phyloP scores from a whole-genome alignment of 306 rosid genomes.

The Lathyrus oleraceus region DNA sequence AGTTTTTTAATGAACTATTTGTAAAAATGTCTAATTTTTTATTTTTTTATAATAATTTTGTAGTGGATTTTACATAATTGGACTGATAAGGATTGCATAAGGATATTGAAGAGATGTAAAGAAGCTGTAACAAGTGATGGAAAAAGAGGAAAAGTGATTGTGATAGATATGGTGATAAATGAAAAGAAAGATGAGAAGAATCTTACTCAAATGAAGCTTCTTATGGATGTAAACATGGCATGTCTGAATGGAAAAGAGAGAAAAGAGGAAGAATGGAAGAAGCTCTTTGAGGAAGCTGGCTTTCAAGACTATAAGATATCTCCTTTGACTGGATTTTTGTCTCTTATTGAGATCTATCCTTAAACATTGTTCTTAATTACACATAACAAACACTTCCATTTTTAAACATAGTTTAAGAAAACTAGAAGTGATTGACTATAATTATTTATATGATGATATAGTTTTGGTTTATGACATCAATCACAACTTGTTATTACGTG shows the following conservation, averaged over 20 bases:
- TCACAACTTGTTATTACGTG: too few species aligned
- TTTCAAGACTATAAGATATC: too few species aligned
- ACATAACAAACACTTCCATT: too few species aligned
- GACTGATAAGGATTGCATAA: constrained; percentile 41
- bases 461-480: too few species aligned
- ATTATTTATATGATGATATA: too few species aligned
- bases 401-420: too few species aligned
- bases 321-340: too few species aligned
- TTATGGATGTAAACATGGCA: constrained; percentile 45
- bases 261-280: too few species aligned
- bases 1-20: background rate
- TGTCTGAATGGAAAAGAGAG: constrained; percentile 20
- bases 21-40: background rate
- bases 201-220: constrained; percentile 34
- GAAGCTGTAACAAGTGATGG: constrained; percentile 37
- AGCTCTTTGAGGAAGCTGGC: too few species aligned
- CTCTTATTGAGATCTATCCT: too few species aligned
- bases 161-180: constrained; percentile 49
- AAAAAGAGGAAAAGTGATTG: constrained; percentile 40
- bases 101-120: constrained; percentile 40
- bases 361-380: too few species aligned
- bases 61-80: constrained; percentile 37
- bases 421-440: too few species aligned
- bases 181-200: constrained; percentile 27
- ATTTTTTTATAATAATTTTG: background rate